phyloP scores from a whole-genome alignment of 2,329 filamentous ascomycete species.

The Pseudocercospora fijiensis region DNA sequence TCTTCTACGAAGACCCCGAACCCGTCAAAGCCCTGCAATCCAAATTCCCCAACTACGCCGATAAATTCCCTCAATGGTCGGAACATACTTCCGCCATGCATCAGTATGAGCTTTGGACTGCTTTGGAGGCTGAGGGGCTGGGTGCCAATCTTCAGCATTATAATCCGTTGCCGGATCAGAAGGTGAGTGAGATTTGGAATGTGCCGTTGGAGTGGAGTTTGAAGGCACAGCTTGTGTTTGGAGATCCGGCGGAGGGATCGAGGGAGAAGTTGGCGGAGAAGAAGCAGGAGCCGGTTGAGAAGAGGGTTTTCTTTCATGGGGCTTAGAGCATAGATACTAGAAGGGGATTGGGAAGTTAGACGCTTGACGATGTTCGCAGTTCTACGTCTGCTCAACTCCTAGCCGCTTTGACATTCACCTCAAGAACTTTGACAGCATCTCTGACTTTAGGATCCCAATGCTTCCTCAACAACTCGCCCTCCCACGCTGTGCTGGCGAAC shows the following conservation, averaged over 20 bases:
- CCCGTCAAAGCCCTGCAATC: conserved; percentile 65
- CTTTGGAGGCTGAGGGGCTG: conserved; percentile 77
- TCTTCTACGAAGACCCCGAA: conserved; percentile 81
- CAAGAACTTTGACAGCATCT: conserved; percentile 54
- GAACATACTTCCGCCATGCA: conserved; percentile 78
- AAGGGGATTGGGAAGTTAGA: not conserved
- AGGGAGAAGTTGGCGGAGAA: conserved; percentile 31
- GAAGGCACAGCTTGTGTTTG: conserved; percentile 79
- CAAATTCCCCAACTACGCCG: conserved; percentile 70
- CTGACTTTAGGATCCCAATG: conserved; percentile 87
- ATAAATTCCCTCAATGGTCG: conserved; percentile 75
- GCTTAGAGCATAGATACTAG: conserved; percentile 11
- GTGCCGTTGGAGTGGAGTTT: conserved; percentile 73
- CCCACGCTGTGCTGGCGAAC: conserved; percentile 88
- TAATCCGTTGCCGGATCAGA: conserved; percentile 78
- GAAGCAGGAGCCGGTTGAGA: conserved; percentile 33
- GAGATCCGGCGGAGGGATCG: conserved; percentile 48
- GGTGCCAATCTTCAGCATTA: conserved; percentile 92
- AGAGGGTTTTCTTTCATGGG: conserved; percentile 35
- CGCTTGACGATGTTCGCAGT: not conserved
- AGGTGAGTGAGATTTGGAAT: conserved; percentile 67
- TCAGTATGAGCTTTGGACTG: conserved; percentile 77
- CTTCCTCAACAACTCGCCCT: conserved; percentile 78
- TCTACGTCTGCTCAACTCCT: not conserved
- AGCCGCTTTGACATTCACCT: conserved; percentile 28